Conservation (phyloP, 805 yeast genomes). For the Groenewaldozyma tartarivorans region DNA sequence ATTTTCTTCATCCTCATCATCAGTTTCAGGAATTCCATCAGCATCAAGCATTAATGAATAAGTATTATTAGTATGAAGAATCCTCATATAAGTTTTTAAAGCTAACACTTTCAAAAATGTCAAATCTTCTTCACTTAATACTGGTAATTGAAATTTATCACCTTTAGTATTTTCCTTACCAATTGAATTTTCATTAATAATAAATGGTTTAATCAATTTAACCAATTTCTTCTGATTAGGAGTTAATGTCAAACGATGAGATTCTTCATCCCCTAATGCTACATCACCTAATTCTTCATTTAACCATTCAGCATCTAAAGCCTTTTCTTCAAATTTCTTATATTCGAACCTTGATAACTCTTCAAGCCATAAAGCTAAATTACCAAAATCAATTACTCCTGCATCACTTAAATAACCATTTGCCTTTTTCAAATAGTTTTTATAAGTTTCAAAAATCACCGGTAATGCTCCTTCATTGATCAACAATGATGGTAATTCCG, state of each 20-base stretch:
- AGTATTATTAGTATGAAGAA: conserved; percentile 11
- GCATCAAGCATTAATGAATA: conserved; percentile 30
- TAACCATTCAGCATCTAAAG: conserved; percentile 83
- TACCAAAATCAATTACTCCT: conserved; percentile 68
- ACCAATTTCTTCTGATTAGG: conserved; percentile 60
- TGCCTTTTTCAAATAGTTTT: conserved; percentile 57
- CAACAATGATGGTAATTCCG: conserved; percentile 88
- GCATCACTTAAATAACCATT: conserved; percentile 81
- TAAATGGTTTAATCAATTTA: conserved; percentile 35
- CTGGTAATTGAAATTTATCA: conserved; percentile 4
- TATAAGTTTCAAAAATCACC: conserved; percentile 79
- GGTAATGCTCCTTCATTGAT: conserved; percentile 96
- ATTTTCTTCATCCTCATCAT: conserved; percentile 47
- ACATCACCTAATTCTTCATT: conserved; percentile 60
- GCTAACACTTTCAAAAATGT: conserved; percentile 21
- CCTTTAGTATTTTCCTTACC: conserved; percentile 17
- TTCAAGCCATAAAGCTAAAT: conserved; percentile 68
- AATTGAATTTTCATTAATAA: conserved; percentile 16
- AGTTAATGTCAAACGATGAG: conserved; percentile 49
- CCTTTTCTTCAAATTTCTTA: conserved; percentile 74
- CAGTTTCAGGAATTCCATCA: conserved; percentile 63
- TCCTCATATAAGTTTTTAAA: conserved; percentile 19
- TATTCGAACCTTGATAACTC: conserved; percentile 71
- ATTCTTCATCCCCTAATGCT: conserved; percentile 33
- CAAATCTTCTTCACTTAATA: conserved; percentile 10